These are phyloP conservation scores for Alisma plantagoaquatica DNA, from an alignment of 106 monocot genomes.

Conservation along the genomic window DNA sequence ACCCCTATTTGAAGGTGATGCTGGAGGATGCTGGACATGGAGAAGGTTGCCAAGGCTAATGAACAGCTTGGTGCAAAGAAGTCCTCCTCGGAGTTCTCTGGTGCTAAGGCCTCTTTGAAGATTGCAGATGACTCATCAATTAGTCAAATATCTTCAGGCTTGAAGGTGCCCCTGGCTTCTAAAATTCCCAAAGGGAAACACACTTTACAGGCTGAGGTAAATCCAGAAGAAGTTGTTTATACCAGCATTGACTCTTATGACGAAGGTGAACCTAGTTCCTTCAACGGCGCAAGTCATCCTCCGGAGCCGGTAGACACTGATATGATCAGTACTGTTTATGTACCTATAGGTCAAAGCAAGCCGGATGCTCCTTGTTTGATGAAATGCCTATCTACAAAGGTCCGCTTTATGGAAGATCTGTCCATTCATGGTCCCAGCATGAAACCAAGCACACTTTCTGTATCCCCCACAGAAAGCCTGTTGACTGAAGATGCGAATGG, in stretches of 20 bases:
- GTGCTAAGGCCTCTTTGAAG: too few relatives aligned
- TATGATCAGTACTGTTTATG: slow-evolving; percentile 71
- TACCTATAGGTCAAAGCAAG: slow-evolving; percentile 52
- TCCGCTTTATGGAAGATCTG: slow-evolving; percentile 61
- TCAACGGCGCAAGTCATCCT: slow-evolving; percentile 91
- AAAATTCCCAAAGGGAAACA: too few relatives aligned
- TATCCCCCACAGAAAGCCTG: too few relatives aligned
- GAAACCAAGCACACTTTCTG: slow-evolving; percentile 27
- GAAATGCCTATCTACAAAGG: slow-evolving; percentile 42
- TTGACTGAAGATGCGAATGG: slow-evolving; percentile 29
- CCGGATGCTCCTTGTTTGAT: slow-evolving; percentile 33
- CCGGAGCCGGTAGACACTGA: slow-evolving; percentile 81
- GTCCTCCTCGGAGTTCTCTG: too few relatives aligned
- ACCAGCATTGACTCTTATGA: not conserved
- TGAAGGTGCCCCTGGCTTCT: too few relatives aligned
- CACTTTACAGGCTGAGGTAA: too few relatives aligned
- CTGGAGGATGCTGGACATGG: too few relatives aligned
- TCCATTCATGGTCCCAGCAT: slow-evolving; percentile 34
- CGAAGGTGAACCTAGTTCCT: slow-evolving; percentile 17
- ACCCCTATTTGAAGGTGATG: too few relatives aligned
- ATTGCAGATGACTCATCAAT: too few relatives aligned
- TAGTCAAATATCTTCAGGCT: too few relatives aligned
- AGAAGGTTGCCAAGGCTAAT: too few relatives aligned
- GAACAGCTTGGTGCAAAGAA: too few relatives aligned
- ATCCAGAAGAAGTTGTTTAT: not conserved